Evolutionary conservation across 768 basidiomycete species (phyloP).

Genomic region (Suillus discolor): DNA sequence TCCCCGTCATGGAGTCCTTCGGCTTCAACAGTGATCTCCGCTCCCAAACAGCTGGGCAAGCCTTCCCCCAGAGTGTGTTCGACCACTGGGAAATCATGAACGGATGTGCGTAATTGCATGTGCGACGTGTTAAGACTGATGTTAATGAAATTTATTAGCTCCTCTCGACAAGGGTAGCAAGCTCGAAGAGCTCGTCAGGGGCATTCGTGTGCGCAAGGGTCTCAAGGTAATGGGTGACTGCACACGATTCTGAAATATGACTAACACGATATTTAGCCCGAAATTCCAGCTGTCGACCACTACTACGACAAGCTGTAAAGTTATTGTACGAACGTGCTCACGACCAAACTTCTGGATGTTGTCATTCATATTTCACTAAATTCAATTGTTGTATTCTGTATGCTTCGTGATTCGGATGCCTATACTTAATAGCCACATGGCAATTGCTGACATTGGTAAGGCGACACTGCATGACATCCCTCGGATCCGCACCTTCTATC

Average conservation of each 20-base stretch:
- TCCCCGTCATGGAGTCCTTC: slow-evolving; percentile 90
- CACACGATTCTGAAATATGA: background rate
- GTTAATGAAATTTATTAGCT: slow-evolving; percentile 40
- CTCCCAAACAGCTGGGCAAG: slow-evolving; percentile 91
- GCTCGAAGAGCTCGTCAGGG: slow-evolving; percentile 80
- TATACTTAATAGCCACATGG: background rate
- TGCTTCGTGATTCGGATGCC: slow-evolving; percentile 1
- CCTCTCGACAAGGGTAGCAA: slow-evolving; percentile 91
- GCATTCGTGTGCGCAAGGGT: slow-evolving; percentile 92
- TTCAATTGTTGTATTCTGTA: slow-evolving; percentile 17
- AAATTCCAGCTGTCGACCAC: slow-evolving; percentile 82
- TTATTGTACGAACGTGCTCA: slow-evolving; percentile 9
- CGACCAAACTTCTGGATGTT: slow-evolving; percentile 16
- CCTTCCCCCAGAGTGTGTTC: slow-evolving; percentile 95
- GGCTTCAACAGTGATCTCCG: slow-evolving; percentile 98
- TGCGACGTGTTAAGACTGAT: background rate
- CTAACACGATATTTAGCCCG: slow-evolving; percentile 54
- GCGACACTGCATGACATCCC: background rate
- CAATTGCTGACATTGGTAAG: background rate
- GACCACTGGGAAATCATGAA: slow-evolving; percentile 91
- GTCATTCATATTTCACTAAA: slow-evolving; percentile 16
- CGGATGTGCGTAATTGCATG: slow-evolving; percentile 58
- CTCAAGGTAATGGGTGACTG: slow-evolving; percentile 64
- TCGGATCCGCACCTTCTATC: background rate
- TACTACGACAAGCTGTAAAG: slow-evolving; percentile 93